These are phyloP conservation scores for Podaxis sp. DNA, from an alignment of 768 basidiomycete species.

Conservation along the genomic window DNA sequence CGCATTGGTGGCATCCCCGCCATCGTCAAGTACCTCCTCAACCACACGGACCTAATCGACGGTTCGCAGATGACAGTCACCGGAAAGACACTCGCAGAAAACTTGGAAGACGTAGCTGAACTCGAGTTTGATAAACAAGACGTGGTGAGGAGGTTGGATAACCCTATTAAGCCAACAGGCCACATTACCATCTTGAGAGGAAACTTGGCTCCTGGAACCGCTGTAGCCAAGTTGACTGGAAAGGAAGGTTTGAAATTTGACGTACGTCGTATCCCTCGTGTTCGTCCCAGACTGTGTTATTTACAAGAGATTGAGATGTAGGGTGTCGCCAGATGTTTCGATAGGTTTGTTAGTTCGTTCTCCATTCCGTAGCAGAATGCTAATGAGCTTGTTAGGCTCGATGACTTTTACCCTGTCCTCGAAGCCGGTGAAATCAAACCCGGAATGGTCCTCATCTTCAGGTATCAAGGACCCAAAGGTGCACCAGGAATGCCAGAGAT, in stretches of 20 bases:
- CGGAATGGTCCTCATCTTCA: slow-evolving; percentile 77
- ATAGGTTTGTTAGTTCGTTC: slow-evolving; percentile 42
- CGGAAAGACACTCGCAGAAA: slow-evolving; percentile 87
- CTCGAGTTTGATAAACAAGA: slow-evolving; percentile 74
- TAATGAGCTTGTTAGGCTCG: slow-evolving; percentile 43
- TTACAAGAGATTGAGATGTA: slow-evolving; percentile 24
- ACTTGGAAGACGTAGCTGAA: slow-evolving; percentile 75
- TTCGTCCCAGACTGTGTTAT: background rate
- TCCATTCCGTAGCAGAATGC: background rate
- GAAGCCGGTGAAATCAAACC: slow-evolving; percentile 72
- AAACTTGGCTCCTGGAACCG: slow-evolving; percentile 83
- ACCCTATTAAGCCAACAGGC: slow-evolving; percentile 86
- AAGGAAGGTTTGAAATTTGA: slow-evolving; percentile 88
- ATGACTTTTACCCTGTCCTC: slow-evolving; percentile 72
- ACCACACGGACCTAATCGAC: slow-evolving; percentile 76
- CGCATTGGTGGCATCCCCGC: slow-evolving; percentile 83
- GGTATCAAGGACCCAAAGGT: slow-evolving; percentile 89
- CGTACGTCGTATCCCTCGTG: slow-evolving; percentile 35
- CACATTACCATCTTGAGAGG: slow-evolving; percentile 87
- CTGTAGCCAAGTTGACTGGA: slow-evolving; percentile 92
- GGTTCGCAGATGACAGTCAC: slow-evolving; percentile 87
- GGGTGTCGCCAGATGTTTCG: slow-evolving; percentile 79
- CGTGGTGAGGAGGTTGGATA: slow-evolving; percentile 65
- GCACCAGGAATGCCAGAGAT: slow-evolving; percentile 92
- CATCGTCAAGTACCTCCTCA: slow-evolving; percentile 79